phyloP scores from a whole-genome alignment of 2,329 filamentous ascomycete genomes.

The Moelleriella libera region DNA sequence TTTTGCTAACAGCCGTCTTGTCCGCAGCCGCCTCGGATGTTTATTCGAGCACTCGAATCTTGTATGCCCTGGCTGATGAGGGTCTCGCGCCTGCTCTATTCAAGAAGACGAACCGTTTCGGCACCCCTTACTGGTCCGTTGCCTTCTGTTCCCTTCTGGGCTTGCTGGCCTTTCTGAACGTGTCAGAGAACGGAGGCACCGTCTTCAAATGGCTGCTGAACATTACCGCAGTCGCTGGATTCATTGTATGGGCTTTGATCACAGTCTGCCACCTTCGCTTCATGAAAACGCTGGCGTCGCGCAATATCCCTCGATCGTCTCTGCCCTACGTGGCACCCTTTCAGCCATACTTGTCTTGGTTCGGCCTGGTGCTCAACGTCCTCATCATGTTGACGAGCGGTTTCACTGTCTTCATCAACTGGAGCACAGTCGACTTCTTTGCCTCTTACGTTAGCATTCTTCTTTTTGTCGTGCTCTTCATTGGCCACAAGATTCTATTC shows the following conservation, averaged over 20 bases:
- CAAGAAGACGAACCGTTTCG: slow-evolving; percentile 41
- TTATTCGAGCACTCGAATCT: slow-evolving; percentile 56
- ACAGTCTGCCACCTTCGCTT: slow-evolving; percentile 50
- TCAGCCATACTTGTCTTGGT: slow-evolving; percentile 51
- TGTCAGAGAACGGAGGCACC: slow-evolving; percentile 38
- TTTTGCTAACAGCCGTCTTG: slow-evolving; percentile 64
- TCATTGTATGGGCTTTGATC: slow-evolving; percentile 59
- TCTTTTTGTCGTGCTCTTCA: slow-evolving; percentile 43
- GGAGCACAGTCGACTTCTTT: slow-evolving; percentile 47
- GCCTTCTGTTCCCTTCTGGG: slow-evolving; percentile 37
- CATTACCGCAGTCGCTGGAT: slow-evolving; percentile 53
- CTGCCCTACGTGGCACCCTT: slow-evolving; percentile 47
- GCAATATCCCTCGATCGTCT: slow-evolving; percentile 39
- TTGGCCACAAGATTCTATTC: slow-evolving; percentile 42
- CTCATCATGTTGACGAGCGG: slow-evolving; percentile 55
- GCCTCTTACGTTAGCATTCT: slow-evolving; percentile 50
- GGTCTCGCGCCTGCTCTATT: slow-evolving; percentile 48
- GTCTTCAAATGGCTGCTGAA: slow-evolving; percentile 65
- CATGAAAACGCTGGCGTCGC: slow-evolving; percentile 41
- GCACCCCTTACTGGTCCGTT: slow-evolving; percentile 52
- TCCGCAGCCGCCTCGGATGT: slow-evolving; percentile 68
- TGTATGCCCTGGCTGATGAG: slow-evolving; percentile 51
- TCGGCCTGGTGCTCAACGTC: slow-evolving; percentile 50
- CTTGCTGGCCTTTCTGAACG: slow-evolving; percentile 53
- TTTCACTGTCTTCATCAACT: slow-evolving; percentile 53